These are phyloP conservation scores for Albifimbria verrucaria DNA, from an alignment of 2,329 filamentous ascomycete species.

Conservation along the genomic window DNA sequence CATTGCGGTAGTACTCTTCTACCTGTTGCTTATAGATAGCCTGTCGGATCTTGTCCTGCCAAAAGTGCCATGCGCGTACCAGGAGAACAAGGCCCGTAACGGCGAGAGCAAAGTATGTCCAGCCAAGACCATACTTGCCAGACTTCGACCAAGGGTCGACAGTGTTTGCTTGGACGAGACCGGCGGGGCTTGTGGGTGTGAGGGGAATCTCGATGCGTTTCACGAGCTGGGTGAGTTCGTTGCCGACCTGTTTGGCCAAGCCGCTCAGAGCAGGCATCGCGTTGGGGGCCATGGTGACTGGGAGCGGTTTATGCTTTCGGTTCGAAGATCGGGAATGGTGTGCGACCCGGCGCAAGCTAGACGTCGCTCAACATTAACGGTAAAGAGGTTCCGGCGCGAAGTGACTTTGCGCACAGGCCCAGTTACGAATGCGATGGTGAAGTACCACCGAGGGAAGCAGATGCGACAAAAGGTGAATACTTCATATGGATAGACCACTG, in stretches of 20 bases:
- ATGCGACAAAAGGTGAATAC: too few relatives aligned
- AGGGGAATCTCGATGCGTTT: slow-evolving; percentile 60
- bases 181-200: slow-evolving; percentile 56
- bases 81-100: slow-evolving; percentile 65
- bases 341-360: neutral
- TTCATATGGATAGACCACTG: too few relatives aligned
- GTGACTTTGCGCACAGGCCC: too few relatives aligned
- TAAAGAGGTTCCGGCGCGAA: too few relatives aligned
- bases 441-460: too few relatives aligned
- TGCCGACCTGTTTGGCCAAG: slow-evolving; percentile 28
- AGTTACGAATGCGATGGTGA: too few relatives aligned
- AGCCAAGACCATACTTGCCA: slow-evolving; percentile 82
- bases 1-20: slow-evolving; percentile 57
- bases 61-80: slow-evolving; percentile 79
- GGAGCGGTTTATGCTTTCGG: neutral
- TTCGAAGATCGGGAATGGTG: neutral
- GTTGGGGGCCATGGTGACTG: slow-evolving; percentile 38
- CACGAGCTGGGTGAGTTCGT: slow-evolving; percentile 34
- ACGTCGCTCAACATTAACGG: neutral
- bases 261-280: slow-evolving; percentile 26
- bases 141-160: slow-evolving; percentile 78
- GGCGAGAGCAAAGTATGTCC: slow-evolving; percentile 82
- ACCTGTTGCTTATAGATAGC: slow-evolving; percentile 84
- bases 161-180: slow-evolving; percentile 58
- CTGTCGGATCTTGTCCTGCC: slow-evolving; percentile 89